phyloP scores from a whole-genome alignment of 179 eudicot species.

The Sideroxylon spinosum region DNA sequence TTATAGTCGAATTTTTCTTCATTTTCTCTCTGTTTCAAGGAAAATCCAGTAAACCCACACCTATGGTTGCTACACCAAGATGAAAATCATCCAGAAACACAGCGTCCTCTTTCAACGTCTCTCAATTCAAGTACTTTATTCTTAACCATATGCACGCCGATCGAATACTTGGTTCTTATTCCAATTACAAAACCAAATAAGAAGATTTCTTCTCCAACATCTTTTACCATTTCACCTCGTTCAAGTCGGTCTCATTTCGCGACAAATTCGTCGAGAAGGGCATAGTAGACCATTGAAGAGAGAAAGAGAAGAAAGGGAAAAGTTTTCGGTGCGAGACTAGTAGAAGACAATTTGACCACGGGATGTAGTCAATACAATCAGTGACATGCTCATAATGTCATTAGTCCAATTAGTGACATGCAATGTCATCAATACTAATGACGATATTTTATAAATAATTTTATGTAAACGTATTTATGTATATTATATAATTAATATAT shows the following conservation, averaged over 20 bases:
- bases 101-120: conserved; percentile 35
- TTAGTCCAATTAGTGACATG: too few relatives aligned
- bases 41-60: not conserved
- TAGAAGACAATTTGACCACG: too few relatives aligned
- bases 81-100: conserved; percentile 60
- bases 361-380: too few relatives aligned
- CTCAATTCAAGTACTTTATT: conserved; percentile 65
- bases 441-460: too few relatives aligned
- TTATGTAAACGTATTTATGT: too few relatives aligned
- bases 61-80: conserved; percentile 81
- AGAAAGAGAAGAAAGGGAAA: too few relatives aligned
- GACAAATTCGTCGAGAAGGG: conserved; percentile 49
- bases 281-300: too few relatives aligned
- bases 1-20: not conserved
- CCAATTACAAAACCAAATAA: conserved; percentile 33
- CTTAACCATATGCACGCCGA: conserved; percentile 59
- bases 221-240: conserved; percentile 41
- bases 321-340: too few relatives aligned
- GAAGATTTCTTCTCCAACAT: conserved; percentile 36
- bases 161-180: conserved; percentile 37
- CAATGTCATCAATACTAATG: too few relatives aligned
- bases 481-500: too few relatives aligned
- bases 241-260: conserved; percentile 47
- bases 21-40: not conserved
- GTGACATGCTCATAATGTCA: too few relatives aligned